phyloP scores from a whole-genome alignment of 2,329 filamentous ascomycete species.

The Cladophialophora immunda region DNA sequence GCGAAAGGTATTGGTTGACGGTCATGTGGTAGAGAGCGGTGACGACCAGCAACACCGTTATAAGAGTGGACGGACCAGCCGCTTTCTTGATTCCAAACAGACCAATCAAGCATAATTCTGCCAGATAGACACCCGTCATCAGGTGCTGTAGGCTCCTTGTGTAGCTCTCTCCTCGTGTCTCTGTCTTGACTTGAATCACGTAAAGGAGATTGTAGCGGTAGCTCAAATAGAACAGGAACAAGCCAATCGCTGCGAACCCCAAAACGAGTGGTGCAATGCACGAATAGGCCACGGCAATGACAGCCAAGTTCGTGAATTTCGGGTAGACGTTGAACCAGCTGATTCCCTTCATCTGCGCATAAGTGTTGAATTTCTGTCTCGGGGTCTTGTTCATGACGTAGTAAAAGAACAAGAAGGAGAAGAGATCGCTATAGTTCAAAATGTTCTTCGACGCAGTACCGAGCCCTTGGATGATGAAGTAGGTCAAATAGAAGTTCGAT shows the following conservation, averaged over 20 bases:
- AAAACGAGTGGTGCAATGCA: slow-evolving; percentile 87
- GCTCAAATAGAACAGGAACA: slow-evolving; percentile 82
- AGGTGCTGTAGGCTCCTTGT: slow-evolving; percentile 86
- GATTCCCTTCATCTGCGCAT: slow-evolving; percentile 76
- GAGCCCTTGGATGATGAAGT: slow-evolving; percentile 91
- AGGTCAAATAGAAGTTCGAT: slow-evolving; percentile 94
- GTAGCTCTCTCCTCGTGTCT: slow-evolving; percentile 89
- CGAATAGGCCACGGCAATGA: slow-evolving; percentile 86
- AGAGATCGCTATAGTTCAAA: slow-evolving; percentile 49
- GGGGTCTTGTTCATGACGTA: slow-evolving; percentile 65
- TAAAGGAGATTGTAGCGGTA: slow-evolving; percentile 92
- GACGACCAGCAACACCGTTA: slow-evolving; percentile 77
- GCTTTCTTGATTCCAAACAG: slow-evolving; percentile 68
- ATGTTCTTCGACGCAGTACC: slow-evolving; percentile 61
- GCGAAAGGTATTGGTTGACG: slow-evolving; percentile 56
- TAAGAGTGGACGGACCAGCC: slow-evolving; percentile 72
- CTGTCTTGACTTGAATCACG: slow-evolving; percentile 80
- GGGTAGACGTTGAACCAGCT: slow-evolving; percentile 86
- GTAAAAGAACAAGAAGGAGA: slow-evolving; percentile 58
- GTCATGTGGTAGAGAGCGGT: slow-evolving; percentile 76
- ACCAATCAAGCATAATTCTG: slow-evolving; percentile 83
- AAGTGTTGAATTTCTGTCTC: slow-evolving; percentile 77
- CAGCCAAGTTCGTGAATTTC: slow-evolving; percentile 83
- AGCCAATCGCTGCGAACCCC: slow-evolving; percentile 79
- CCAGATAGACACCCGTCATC: slow-evolving; percentile 83